Percentiles rank a stretch among this genome's conserved stretches.
Evolutionary conservation across 148 eudicot genomes (phyloP).

Genomic region (Rhododendron griersonianum): DNA sequence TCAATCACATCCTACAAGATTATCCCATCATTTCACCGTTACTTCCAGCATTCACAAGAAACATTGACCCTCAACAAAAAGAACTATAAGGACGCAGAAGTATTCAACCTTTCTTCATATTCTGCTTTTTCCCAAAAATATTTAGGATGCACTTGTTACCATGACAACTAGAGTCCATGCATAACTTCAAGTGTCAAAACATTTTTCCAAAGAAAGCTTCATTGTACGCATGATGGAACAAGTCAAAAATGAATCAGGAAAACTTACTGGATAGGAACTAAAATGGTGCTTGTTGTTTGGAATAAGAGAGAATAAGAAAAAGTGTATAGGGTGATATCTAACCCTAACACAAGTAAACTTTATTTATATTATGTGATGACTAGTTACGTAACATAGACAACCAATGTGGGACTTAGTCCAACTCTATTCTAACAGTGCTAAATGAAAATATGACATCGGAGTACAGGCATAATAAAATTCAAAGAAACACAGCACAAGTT

Average conservation of each 20-base stretch:
- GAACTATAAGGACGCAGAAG: neutral
- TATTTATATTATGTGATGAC: too few species aligned
- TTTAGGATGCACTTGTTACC: neutral
- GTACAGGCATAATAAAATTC: neutral
- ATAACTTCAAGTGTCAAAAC: neutral
- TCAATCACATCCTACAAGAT: conserved; percentile 89
- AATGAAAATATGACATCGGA: neutral
- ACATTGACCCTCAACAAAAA: neutral
- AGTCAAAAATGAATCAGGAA: neutral
- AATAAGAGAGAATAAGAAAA: too few species aligned
- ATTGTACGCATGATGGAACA: neutral
- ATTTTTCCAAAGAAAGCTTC: neutral
- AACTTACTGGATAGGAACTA: too few species aligned
- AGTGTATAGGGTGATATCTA: too few species aligned
- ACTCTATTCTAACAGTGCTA: too few species aligned
- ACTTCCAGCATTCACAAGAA: neutral
- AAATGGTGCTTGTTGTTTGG: too few species aligned
- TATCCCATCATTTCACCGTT: neutral
- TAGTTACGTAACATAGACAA: too few species aligned
- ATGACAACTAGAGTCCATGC: neutral
- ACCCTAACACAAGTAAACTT: too few species aligned
- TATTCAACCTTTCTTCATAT: neutral
- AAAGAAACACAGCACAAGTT: neutral
- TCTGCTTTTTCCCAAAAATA: neutral
- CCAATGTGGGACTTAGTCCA: too few species aligned